Conservation (phyloP, 139 green algal species). For the Haematococcus sp. region DNA sequence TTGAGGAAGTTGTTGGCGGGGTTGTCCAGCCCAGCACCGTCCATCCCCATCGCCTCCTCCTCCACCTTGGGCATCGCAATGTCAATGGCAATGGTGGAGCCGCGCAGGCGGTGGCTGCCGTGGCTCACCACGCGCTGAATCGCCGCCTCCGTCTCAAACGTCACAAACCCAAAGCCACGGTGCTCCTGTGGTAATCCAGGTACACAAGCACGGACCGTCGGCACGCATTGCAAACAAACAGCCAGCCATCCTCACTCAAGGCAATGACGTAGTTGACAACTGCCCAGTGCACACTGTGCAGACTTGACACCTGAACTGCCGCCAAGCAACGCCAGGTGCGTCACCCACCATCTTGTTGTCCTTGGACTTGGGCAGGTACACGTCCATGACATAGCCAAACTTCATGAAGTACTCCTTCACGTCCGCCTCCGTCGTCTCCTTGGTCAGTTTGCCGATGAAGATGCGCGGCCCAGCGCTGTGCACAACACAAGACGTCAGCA, state of each 20-base stretch:
- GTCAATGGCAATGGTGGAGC: constrained; percentile 66
- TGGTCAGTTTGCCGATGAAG: constrained; percentile 88
- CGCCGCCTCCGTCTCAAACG: constrained; percentile 85
- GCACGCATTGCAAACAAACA: too few relatives aligned
- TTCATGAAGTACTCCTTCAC: constrained; percentile 81
- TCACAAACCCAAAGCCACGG: constrained; percentile 90
- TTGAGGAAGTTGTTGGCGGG: not conserved
- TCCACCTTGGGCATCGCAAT: constrained; percentile 65
- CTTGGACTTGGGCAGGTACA: constrained; percentile 81
- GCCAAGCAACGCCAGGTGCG: too few relatives aligned
- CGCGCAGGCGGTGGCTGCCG: constrained; percentile 59
- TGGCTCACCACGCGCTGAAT: constrained; percentile 70
- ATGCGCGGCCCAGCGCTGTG: constrained; percentile 72
- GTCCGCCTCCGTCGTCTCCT: constrained; percentile 78
- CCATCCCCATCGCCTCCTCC: not conserved
- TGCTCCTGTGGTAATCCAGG: constrained; percentile 55
- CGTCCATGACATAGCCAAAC: constrained; percentile 90
- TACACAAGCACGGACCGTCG: too few relatives aligned
- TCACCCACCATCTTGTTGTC: constrained; percentile 68
- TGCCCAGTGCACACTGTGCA: too few relatives aligned
- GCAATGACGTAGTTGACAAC: too few relatives aligned
- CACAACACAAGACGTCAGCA: too few relatives aligned
- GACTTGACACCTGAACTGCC: too few relatives aligned
- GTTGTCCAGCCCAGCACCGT: not conserved
- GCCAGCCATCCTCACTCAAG: too few relatives aligned